These are phyloP conservation scores for Camellia sinensis DNA, from an alignment of 148 eudicot genomes.

Conservation along the genomic window DNA sequence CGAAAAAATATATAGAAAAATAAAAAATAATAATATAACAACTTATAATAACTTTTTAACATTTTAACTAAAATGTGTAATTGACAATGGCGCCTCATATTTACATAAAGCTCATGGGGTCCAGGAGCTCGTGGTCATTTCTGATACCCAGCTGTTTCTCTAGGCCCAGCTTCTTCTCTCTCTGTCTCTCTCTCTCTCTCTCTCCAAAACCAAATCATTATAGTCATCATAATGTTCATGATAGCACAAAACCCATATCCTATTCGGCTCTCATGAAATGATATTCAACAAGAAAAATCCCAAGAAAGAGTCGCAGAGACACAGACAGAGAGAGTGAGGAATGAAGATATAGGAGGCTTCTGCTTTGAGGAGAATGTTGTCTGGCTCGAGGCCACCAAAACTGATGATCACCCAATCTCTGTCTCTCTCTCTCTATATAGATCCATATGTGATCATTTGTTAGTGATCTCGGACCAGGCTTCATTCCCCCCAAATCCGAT, in stretches of 20 bases:
- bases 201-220: slow-evolving; percentile 29
- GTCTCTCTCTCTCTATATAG: no score
- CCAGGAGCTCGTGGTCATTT: slow-evolving; percentile 10
- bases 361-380: slow-evolving; percentile 52
- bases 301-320: neutral
- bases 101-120: neutral
- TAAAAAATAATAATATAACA: no score
- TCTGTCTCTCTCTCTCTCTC: slow-evolving; percentile 14
- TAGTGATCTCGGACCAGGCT: slow-evolving; percentile 26
- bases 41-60: no score
- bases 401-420: neutral
- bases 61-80: no score
- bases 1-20: no score
- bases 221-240: slow-evolving; percentile 33
- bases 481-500: slow-evolving; percentile 22
- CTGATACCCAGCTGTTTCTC: slow-evolving; percentile 1
- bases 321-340: neutral
- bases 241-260: slow-evolving; percentile 7
- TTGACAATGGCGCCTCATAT: no score
- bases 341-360: slow-evolving; percentile 21
- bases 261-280: slow-evolving; percentile 23
- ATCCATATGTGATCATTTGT: neutral
- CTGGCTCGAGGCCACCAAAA: slow-evolving; percentile 42
- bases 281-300: neutral
- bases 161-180: slow-evolving; percentile 9